Conservation (phyloP, 2,329 filamentous ascomycete genomes). For the Pleoardoris graminearum region DNA sequence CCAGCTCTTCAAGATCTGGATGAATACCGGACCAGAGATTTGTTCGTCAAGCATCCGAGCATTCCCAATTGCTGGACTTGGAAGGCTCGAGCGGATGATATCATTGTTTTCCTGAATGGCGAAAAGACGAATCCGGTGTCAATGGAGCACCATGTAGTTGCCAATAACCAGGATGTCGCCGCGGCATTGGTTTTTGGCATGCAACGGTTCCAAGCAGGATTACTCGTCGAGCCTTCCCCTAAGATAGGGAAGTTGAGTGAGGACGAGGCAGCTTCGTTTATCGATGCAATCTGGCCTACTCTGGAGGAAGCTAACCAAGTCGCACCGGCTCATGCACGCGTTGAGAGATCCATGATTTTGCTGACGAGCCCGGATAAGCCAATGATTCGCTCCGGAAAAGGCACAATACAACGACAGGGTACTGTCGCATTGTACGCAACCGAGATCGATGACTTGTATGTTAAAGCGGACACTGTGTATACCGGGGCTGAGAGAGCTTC, state of each 20-base stretch:
- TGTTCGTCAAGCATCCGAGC: conserved; percentile 13
- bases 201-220: conserved; percentile 26
- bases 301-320: conserved; percentile 50
- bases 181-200: conserved; percentile 33
- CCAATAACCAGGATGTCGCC: conserved; percentile 5
- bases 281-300: conserved; percentile 51
- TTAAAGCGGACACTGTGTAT: conserved; percentile 8
- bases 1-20: conserved; percentile 8
- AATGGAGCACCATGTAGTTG: conserved; percentile 9
- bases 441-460: conserved; percentile 52
- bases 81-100: conserved; percentile 15
- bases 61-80: conserved; percentile 11
- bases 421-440: conserved; percentile 48
- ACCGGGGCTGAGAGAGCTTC: conserved; percentile 8
- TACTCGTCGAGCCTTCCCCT: conserved; percentile 28
- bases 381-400: conserved; percentile 52
- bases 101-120: conserved; percentile 15
- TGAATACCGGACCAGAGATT: conserved; percentile 12
- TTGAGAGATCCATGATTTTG: conserved; percentile 48
- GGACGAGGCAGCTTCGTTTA: conserved; percentile 22
- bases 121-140: conserved; percentile 17
- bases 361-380: conserved; percentile 49
- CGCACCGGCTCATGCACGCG: conserved; percentile 47
- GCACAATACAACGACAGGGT: conserved; percentile 48
- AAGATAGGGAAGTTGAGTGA: conserved; percentile 3